Percentiles rank a stretch among this genome's conserved stretches.
Conservation (phyloP, 2,329 filamentous ascomycete species). For the Microdochium bolleyi region DNA sequence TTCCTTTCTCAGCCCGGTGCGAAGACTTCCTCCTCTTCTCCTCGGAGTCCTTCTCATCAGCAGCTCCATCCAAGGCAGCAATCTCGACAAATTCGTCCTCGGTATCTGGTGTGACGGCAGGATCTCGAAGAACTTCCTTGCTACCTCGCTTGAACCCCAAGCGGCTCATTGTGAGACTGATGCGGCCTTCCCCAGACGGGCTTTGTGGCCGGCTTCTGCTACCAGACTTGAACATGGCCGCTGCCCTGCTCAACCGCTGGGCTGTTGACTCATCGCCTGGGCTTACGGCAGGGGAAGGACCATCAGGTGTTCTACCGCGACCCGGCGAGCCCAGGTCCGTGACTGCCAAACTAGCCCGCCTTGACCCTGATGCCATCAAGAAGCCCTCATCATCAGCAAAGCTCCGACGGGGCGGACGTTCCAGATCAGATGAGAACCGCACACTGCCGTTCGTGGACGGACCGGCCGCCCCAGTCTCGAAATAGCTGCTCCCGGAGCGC, state of each 20-base stretch:
- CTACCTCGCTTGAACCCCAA: slow-evolving; percentile 10
- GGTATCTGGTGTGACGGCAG: slow-evolving; percentile 9
- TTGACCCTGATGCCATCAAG: slow-evolving; percentile 16
- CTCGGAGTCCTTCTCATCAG: background rate
- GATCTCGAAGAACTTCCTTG: slow-evolving; percentile 5
- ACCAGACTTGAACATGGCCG: slow-evolving; percentile 42
- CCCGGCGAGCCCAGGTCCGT: slow-evolving; percentile 26
- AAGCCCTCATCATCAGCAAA: slow-evolving; percentile 33
- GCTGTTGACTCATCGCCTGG: slow-evolving; percentile 41
- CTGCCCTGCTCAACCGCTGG: slow-evolving; percentile 48
- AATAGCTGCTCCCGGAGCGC: slow-evolving; percentile 33
- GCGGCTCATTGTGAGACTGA: slow-evolving; percentile 42
- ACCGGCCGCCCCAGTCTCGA: slow-evolving; percentile 28
- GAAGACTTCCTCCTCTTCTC: slow-evolving; percentile 7
- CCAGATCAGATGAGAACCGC: slow-evolving; percentile 47
- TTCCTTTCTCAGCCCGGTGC: slow-evolving; percentile 9
- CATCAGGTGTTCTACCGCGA: slow-evolving; percentile 42
- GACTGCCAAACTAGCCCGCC: background rate
- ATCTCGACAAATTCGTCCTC: background rate
- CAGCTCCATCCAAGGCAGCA: background rate
- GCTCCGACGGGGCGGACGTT: slow-evolving; percentile 39
- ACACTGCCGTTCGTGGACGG: slow-evolving; percentile 35
- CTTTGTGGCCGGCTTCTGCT: slow-evolving; percentile 48
- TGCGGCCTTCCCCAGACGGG: slow-evolving; percentile 49
- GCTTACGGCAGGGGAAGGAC: slow-evolving; percentile 32